phyloP scores from a whole-genome alignment of 257 asterid species.

The Ilex aquifolium region DNA sequence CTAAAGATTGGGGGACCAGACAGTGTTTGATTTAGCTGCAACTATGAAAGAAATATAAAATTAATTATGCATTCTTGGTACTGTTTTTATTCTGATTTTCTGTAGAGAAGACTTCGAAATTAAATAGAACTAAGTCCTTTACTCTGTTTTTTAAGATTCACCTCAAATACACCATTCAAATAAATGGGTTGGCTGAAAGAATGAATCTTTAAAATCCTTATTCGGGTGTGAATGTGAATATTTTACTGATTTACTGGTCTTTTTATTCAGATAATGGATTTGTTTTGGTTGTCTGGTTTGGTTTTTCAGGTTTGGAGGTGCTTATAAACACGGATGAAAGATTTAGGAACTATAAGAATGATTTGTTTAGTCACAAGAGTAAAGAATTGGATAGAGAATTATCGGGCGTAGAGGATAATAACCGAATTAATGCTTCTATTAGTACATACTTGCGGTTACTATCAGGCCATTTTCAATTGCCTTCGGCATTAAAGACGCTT shows the following conservation, averaged over 20 bases:
- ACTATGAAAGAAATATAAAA: neutral
- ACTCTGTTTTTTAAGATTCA: neutral
- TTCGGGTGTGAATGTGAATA: no score
- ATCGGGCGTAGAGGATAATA: slow-evolving; percentile 56
- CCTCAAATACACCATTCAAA: neutral
- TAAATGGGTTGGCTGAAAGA: neutral
- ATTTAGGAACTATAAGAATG: slow-evolving; percentile 54
- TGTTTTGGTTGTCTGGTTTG: neutral
- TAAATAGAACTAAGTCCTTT: no score
- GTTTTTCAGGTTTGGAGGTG: slow-evolving; percentile 61
- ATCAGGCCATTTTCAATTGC: slow-evolving; percentile 55
- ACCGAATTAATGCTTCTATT: slow-evolving; percentile 48
- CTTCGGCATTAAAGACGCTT: slow-evolving; percentile 60
- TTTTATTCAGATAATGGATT: neutral
- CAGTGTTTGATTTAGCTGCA: neutral
- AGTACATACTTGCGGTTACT: slow-evolving; percentile 59
- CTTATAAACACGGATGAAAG: slow-evolving; percentile 50
- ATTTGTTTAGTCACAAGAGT: slow-evolving; percentile 69
- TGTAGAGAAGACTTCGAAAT: neutral
- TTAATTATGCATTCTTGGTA: neutral
- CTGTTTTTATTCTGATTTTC: no score
- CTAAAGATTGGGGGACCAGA: no score
- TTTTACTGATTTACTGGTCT: no score
- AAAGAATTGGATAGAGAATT: slow-evolving; percentile 77
- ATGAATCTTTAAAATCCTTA: no score